Conservation (phyloP, 2,329 filamentous ascomycete species). For the Laburnicola sp. region DNA sequence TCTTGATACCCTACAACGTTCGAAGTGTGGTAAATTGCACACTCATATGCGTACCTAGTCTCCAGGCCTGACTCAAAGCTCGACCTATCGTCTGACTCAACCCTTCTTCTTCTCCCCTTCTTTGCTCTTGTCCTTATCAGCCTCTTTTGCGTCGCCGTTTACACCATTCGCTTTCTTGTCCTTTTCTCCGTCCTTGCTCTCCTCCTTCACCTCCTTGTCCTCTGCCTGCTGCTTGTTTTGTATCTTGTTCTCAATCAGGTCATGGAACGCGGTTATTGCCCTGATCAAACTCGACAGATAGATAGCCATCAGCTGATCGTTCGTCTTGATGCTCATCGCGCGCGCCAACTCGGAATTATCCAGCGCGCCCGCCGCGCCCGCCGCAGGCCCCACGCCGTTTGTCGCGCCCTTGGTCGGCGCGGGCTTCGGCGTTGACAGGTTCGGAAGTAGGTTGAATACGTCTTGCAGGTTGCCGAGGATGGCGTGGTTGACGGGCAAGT, state of each 20-base stretch:
- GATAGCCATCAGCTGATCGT: slow-evolving; percentile 98
- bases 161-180: slow-evolving; percentile 62
- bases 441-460: slow-evolving; percentile 96
- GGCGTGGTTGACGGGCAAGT: slow-evolving; percentile 93
- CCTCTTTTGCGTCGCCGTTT: slow-evolving; percentile 50
- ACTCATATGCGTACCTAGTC: slow-evolving; percentile 21
- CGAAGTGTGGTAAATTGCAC: slow-evolving; percentile 31
- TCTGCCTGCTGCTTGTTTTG: slow-evolving; percentile 97
- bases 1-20: slow-evolving; percentile 1
- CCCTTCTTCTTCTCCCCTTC: slow-evolving; percentile 62
- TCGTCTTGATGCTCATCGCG: slow-evolving; percentile 98
- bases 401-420: slow-evolving; percentile 51
- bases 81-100: slow-evolving; percentile 49
- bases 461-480: slow-evolving; percentile 99
- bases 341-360: slow-evolving; percentile 86
- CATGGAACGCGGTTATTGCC: slow-evolving; percentile 98
- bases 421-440: slow-evolving; percentile 81
- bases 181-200: slow-evolving; percentile 66
- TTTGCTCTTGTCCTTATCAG: slow-evolving; percentile 62
- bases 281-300: slow-evolving; percentile 96
- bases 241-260: slow-evolving; percentile 99
- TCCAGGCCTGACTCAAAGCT: slow-evolving; percentile 43
- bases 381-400: slow-evolving; percentile 55
- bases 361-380: slow-evolving; percentile 50
- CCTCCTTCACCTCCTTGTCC: slow-evolving; percentile 77